Percentiles rank a stretch among this genome's conserved stretches.
phyloP scores from a whole-genome alignment of 2,329 filamentous ascomycete species.

The Colletotrichum noveboracense region DNA sequence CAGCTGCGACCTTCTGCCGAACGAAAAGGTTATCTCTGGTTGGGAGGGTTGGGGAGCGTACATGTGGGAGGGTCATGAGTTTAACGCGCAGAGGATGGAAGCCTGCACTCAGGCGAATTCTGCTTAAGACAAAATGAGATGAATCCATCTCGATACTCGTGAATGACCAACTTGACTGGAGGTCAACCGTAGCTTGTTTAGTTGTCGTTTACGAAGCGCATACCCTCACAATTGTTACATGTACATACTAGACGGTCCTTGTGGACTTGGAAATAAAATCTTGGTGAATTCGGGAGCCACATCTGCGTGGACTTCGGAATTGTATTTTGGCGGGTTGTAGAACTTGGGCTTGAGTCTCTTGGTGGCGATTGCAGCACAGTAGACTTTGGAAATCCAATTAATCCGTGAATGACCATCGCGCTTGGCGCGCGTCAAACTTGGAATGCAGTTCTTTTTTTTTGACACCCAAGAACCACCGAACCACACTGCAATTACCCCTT shows the following conservation, averaged over 20 bases:
- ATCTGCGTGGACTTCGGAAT: neutral
- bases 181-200: neutral
- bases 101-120: neutral
- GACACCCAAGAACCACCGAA: neutral
- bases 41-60: conserved; percentile 9
- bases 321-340: neutral
- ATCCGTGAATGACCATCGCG: neutral
- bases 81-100: neutral
- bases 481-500: neutral
- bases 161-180: neutral
- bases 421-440: neutral
- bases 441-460: neutral
- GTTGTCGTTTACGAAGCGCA: neutral
- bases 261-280: neutral
- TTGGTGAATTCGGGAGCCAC: neutral
- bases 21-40: neutral
- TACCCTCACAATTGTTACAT: neutral
- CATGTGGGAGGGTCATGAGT: neutral
- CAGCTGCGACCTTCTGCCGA: neutral
- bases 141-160: neutral
- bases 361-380: neutral
- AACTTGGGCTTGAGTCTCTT: neutral
- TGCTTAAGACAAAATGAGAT: neutral
- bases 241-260: neutral
- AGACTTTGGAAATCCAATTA: neutral